Conservation (phyloP, 1,284 basidiomycete genomes). For the Blastosporella zonata region DNA sequence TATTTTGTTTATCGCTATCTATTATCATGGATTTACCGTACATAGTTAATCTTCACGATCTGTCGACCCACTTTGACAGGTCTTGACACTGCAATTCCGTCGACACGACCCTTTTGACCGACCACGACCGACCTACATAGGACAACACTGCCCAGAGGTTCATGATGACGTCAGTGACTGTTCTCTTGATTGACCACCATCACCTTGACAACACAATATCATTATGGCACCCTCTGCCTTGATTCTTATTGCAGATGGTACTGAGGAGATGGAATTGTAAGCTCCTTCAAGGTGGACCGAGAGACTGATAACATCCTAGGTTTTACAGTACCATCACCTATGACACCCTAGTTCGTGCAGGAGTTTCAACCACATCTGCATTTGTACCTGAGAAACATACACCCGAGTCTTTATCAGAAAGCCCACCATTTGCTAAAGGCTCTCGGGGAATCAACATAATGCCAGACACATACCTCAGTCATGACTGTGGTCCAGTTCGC, state of each 20-base stretch:
- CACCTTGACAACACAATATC: background rate
- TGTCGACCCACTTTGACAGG: no score
- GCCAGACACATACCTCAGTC: constrained; percentile 59
- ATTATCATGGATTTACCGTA: no score
- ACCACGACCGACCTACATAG: no score
- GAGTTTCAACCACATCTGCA: constrained; percentile 61
- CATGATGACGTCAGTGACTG: background rate
- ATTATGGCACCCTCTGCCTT: constrained; percentile 48
- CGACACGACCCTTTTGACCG: no score
- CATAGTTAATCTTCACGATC: no score
- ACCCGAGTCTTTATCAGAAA: constrained; percentile 15
- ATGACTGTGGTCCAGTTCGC: constrained; percentile 45
- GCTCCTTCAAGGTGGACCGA: constrained; percentile 17
- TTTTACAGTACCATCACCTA: constrained; percentile 68
- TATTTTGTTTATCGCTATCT: no score
- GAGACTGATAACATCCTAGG: background rate
- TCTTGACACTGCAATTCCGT: no score
- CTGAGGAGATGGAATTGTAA: constrained; percentile 89
- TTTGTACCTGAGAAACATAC: constrained; percentile 47
- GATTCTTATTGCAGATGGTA: constrained; percentile 84
- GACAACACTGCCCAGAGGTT: no score
- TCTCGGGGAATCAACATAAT: constrained; percentile 75
- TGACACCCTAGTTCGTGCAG: constrained; percentile 77
- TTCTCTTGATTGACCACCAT: background rate
- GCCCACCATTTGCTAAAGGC: constrained; percentile 52